Evolutionary conservation across 202 grass and related monocot species (phyloP).

Genomic region (Elaeis oleifera): DNA sequence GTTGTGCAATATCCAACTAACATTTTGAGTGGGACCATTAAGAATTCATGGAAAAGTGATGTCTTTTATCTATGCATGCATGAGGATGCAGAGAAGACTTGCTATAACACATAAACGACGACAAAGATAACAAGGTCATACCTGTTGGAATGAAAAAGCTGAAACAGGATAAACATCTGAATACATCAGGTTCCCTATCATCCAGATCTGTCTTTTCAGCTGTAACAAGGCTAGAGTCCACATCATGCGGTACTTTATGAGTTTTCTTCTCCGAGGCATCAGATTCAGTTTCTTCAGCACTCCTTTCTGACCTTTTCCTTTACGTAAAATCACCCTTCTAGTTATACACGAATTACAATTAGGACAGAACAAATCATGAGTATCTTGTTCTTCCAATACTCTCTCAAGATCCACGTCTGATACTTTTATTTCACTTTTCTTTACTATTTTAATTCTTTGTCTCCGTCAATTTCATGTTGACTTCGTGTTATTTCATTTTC

Average conservation of each 20-base stretch:
- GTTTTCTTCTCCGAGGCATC: constrained; percentile 40
- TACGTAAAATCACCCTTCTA: constrained; percentile 71
- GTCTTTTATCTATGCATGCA: too few species aligned
- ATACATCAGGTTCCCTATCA: constrained; percentile 28
- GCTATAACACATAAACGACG: not conserved
- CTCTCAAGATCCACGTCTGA: constrained; percentile 64
- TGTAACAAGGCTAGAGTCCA: too few species aligned
- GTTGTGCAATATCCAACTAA: too few species aligned
- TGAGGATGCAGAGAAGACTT: too few species aligned
- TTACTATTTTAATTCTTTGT: constrained; percentile 16
- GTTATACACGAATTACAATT: constrained; percentile 95
- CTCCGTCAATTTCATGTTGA: constrained; percentile 25
- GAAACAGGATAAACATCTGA: constrained; percentile 90
- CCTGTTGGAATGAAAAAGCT: constrained; percentile 82
- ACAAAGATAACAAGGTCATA: constrained; percentile 14
- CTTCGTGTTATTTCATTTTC: constrained; percentile 7
- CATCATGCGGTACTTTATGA: constrained; percentile 7
- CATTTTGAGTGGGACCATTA: too few species aligned
- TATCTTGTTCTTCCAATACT: constrained; percentile 74
- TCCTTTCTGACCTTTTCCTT: constrained; percentile 54
- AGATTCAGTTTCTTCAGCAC: constrained; percentile 14
- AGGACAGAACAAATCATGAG: constrained; percentile 78
- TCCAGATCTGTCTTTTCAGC: not conserved
- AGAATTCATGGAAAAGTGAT: too few species aligned
- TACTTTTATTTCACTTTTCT: constrained; percentile 5